These are phyloP conservation scores for Trichopus zeylanicus DNA, from an alignment of 116 monocot species.

Conservation along the genomic window DNA sequence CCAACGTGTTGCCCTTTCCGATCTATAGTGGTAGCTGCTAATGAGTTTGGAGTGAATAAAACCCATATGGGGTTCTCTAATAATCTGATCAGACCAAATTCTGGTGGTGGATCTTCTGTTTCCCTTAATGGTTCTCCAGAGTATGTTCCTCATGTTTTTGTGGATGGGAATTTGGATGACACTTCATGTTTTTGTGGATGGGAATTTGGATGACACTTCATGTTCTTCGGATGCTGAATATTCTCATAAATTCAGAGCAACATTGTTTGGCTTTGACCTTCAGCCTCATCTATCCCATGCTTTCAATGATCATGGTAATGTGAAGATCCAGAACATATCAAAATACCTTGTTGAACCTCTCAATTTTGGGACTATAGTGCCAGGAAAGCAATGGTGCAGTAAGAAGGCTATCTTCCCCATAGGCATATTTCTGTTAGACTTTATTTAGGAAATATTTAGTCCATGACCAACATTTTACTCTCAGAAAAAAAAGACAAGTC, in stretches of 20 bases:
- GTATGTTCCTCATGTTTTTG: neutral
- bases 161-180: constrained; percentile 11
- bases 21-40: constrained; percentile 1
- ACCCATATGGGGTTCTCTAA: constrained; percentile 3
- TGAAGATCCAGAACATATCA: neutral
- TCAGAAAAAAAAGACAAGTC: neutral
- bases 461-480: too few species aligned
- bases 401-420: constrained; percentile 74
- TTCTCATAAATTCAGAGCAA: constrained; percentile 16
- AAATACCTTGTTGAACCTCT: constrained; percentile 39
- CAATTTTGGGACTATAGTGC: constrained; percentile 39
- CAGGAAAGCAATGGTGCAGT: constrained; percentile 62
- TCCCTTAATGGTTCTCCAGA: constrained; percentile 17
- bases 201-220: constrained; percentile 20
- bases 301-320: constrained; percentile 12
- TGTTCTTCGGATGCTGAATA: constrained; percentile 19
- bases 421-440: constrained; percentile 28
- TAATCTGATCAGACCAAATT: constrained; percentile 13
- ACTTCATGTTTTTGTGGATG: neutral
- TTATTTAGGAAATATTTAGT: neutral
- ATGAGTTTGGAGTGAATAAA: neutral
- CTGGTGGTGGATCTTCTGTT: constrained; percentile 19
- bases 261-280: constrained; percentile 55
- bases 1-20: neutral
- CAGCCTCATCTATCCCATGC: constrained; percentile 1